Percentiles rank a stretch among this genome's conserved stretches.
These are phyloP conservation scores for Colletotrichum graminicola DNA, from an alignment of 2,329 filamentous ascomycete species.

Conservation along the genomic window DNA sequence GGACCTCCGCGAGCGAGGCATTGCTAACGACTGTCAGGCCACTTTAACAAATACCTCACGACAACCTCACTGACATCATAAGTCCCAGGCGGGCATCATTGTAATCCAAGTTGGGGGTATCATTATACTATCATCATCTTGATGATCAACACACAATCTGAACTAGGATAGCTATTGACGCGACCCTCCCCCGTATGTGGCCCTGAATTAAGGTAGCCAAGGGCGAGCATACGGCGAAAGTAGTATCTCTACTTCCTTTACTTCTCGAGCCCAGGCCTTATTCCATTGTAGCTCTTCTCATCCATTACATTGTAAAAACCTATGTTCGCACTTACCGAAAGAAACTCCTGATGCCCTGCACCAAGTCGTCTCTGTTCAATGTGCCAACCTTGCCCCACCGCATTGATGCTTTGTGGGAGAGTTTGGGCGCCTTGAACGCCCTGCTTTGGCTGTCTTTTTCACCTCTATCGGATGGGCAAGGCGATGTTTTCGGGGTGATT, in stretches of 20 bases:
- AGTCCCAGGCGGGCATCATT: not conserved
- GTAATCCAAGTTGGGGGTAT: constrained; percentile 33
- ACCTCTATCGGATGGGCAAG: constrained; percentile 47
- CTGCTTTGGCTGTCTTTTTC: constrained; percentile 47
- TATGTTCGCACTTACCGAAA: constrained; percentile 53
- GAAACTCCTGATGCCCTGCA: constrained; percentile 58
- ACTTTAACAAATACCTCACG: constrained; percentile 1
- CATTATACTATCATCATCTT: constrained; percentile 37
- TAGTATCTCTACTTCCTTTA: constrained; percentile 27
- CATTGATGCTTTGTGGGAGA: constrained; percentile 47
- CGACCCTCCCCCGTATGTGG: not conserved
- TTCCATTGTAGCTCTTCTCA: not conserved
- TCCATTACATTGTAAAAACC: not conserved
- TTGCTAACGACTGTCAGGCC: constrained; percentile 12
- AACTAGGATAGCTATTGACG: constrained; percentile 23
- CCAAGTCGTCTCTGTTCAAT: constrained; percentile 54
- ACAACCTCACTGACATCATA: constrained; percentile 34
- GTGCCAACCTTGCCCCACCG: constrained; percentile 54
- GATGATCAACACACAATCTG: constrained; percentile 29
- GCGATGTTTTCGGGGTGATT: constrained; percentile 42
- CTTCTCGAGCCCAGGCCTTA: constrained; percentile 14
- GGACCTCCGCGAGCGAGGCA: constrained; percentile 10
- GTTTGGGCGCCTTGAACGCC: constrained; percentile 27
- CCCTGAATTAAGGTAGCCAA: constrained; percentile 28
- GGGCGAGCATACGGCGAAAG: constrained; percentile 8